Conservation (phyloP, 805 yeast species). For the Maudiozyma saulgeensis region DNA sequence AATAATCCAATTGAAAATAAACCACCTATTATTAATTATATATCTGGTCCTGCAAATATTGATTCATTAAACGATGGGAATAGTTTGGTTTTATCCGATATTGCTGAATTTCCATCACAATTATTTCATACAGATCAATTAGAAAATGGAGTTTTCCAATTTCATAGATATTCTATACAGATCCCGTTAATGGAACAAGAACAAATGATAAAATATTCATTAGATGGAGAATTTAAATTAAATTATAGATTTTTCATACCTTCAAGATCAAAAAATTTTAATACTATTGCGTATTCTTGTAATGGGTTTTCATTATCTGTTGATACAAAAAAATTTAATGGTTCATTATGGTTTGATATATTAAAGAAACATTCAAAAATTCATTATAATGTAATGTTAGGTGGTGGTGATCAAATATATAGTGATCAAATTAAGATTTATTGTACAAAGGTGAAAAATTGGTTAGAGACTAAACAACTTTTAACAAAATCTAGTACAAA, state of each 20-base stretch:
- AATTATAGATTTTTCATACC: slow-evolving; percentile 66
- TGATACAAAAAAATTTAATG: slow-evolving; percentile 55
- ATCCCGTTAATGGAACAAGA: slow-evolving; percentile 41
- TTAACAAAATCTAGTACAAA: slow-evolving; percentile 36
- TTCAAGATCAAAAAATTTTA: slow-evolving; percentile 55
- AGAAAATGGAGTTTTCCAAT: slow-evolving; percentile 31
- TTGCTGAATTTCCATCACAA: slow-evolving; percentile 37
- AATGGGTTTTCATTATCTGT: slow-evolving; percentile 79
- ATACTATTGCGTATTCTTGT: slow-evolving; percentile 75
- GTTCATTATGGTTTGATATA: slow-evolving; percentile 83
- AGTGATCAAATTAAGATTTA: slow-evolving; percentile 67
- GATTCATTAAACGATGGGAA: not conserved
- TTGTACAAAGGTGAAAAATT: slow-evolving; percentile 43
- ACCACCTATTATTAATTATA: slow-evolving; percentile 21
- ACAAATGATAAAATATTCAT: slow-evolving; percentile 52
- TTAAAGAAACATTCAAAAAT: slow-evolving; percentile 53
- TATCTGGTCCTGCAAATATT: slow-evolving; percentile 8
- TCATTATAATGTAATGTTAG: slow-evolving; percentile 85
- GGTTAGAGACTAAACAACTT: slow-evolving; percentile 48
- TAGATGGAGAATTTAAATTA: slow-evolving; percentile 38
- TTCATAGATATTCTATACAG: slow-evolving; percentile 57
- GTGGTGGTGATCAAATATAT: slow-evolving; percentile 96
- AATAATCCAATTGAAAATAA: slow-evolving; percentile 31
- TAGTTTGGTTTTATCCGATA: slow-evolving; percentile 16
- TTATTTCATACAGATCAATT: slow-evolving; percentile 33